Evolutionary conservation across 352 stramenopile genomes (phyloP).

Genomic region (Thraustochytrium sp.): DNA sequence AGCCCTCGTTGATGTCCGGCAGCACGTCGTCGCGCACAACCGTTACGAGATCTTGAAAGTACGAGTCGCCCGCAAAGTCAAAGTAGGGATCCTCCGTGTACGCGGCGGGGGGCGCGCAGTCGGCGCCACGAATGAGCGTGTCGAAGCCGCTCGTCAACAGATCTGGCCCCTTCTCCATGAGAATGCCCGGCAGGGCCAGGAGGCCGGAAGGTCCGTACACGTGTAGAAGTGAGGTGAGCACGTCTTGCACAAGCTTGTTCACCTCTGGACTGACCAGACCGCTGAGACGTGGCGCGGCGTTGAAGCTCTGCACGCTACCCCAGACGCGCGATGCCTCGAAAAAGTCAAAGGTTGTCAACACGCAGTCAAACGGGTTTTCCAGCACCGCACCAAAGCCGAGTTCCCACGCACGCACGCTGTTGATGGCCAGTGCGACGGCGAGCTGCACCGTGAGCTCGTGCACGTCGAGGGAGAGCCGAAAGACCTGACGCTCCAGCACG

Average conservation of each 20-base stretch:
- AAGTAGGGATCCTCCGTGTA: not conserved
- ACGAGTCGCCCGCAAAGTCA: not conserved
- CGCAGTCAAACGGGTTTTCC: conserved; percentile 5
- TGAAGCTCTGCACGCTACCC: not conserved
- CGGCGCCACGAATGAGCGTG: not conserved
- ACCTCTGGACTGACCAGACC: not conserved
- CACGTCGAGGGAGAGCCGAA: not conserved
- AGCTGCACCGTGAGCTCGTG: not conserved
- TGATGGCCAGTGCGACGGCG: not conserved
- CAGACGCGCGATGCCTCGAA: not conserved
- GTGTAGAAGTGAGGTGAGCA: not conserved
- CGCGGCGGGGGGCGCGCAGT: not conserved
- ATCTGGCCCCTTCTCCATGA: not conserved
- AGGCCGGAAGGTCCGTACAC: not conserved
- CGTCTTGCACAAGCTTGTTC: not conserved
- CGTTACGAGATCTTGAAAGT: conserved; percentile 32
- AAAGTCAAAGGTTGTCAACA: not conserved
- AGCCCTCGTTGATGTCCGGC: conserved; percentile 2
- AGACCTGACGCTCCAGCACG: not conserved
- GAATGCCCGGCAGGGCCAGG: not conserved
- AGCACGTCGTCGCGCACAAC: not conserved
- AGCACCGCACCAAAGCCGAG: conserved; percentile 29
- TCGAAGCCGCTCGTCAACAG: not conserved
- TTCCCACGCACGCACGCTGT: not conserved
- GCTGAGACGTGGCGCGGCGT: not conserved